Evolutionary conservation across 2,329 filamentous ascomycete species (phyloP), one percentile per base, ranked within the genome.

Genomic region (Boeremia lycopersici): DNA sequence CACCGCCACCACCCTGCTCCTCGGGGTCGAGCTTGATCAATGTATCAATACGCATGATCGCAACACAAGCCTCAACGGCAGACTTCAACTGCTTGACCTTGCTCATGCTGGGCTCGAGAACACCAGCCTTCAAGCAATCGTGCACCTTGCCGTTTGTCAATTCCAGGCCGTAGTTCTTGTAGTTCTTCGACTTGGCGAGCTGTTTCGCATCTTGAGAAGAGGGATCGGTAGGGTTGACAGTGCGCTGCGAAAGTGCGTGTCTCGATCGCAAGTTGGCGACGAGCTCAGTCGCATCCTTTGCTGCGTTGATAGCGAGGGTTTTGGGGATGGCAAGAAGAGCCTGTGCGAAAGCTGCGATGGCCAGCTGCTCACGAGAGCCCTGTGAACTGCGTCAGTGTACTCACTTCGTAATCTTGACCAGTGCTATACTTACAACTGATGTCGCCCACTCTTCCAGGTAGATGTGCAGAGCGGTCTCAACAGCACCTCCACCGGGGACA

Each of bases 21-120:
- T 97, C 92, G 15, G 93, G 93, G 82, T 99, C 95, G 77, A 99
- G 81, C 82, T 96, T 96, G 80, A 99, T 98, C 78, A 99, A 83
- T 63, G 95, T 98, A 81, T 99, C 95, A 74, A 99, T 99, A 71
- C 95, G 86, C 95, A 99, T 98, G 76, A 99, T 98, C 73, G 92
- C 90, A 77, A 99, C 96, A 78, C 95, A 98, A 50, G 95, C 95
- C 81, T 99, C 95, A 44, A 99, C 95, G 26, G 95, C 95, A 78
- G 90, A 96, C 88, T 99, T 99, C 73, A 99, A 82, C 82, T 98
- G 95, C 78, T 93, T 89, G 65, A 99, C 86, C 84, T 99, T 99
- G 85, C 93, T 97, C 82, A 99, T 92, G 78, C 90, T 96, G 29
- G 95, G 95, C 82, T 99, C 95, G 72, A 99, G 78, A 59, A 99